phyloP scores from a whole-genome alignment of 1,284 basidiomycete species.

The Apiotrichum mycotoxinovorans region DNA sequence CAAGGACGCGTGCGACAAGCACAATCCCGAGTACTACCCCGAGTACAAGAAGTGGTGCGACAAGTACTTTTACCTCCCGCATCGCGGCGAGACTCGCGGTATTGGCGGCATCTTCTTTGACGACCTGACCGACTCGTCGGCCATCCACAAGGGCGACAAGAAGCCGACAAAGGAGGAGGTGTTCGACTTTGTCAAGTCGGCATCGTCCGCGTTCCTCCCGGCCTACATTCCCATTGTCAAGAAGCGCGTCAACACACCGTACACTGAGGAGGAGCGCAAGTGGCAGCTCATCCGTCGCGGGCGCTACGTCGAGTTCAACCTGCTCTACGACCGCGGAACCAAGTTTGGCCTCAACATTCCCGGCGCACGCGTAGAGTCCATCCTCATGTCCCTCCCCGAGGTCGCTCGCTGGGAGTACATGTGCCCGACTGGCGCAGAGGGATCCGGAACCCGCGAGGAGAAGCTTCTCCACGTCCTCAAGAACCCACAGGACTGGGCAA shows the following conservation, averaged over 20 bases:
- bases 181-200: constrained; percentile 67
- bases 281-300: constrained; percentile 90
- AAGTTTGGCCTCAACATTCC: constrained; percentile 84
- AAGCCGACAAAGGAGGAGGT: constrained; percentile 60
- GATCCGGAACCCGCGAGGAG: constrained; percentile 65
- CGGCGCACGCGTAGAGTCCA: constrained; percentile 86
- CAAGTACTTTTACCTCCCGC: constrained; percentile 92
- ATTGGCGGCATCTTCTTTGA: constrained; percentile 97
- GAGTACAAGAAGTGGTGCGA: constrained; percentile 96
- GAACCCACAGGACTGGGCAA: constrained; percentile 66
- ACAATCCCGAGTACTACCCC: constrained; percentile 68
- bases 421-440: constrained; percentile 67
- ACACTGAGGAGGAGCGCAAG: constrained; percentile 63
- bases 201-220: constrained; percentile 77
- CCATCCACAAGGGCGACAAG: constrained; percentile 32
- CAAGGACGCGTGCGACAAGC: constrained; percentile 70
- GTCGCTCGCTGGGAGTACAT: constrained; percentile 92
- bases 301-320: constrained; percentile 90
- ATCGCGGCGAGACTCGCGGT: constrained; percentile 83
- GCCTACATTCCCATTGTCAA: constrained; percentile 81
- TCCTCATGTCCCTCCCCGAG: constrained; percentile 85
- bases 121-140: constrained; percentile 59
- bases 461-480: constrained; percentile 66
- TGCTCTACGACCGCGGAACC: constrained; percentile 69
- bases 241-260: constrained; percentile 56